Conservation (phyloP, 768 basidiomycete species). For the Russula abietina region DNA sequence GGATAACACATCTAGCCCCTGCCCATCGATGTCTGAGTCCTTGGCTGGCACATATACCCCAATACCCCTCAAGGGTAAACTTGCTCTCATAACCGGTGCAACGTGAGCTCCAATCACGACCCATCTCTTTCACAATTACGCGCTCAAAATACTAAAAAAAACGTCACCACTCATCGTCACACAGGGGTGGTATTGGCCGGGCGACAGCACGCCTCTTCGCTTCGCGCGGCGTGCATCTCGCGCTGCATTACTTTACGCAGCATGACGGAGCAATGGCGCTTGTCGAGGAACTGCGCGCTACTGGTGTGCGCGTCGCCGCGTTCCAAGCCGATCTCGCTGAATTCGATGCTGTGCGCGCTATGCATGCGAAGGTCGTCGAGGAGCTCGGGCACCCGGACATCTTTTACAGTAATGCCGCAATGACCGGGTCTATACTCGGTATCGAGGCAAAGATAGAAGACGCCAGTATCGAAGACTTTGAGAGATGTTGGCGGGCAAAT, state of each 20-base stretch:
- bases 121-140: constrained; percentile 1
- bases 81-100: constrained; percentile 29
- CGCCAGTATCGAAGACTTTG: constrained; percentile 40
- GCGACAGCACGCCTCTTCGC: constrained; percentile 46
- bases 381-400: constrained; percentile 45
- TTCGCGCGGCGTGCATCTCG: constrained; percentile 32
- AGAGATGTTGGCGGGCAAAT: constrained; percentile 44
- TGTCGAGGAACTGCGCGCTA: constrained; percentile 33
- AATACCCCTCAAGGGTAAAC: constrained; percentile 24
- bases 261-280: constrained; percentile 36
- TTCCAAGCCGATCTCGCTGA: constrained; percentile 45
- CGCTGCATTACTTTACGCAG: constrained; percentile 45
- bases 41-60: constrained; percentile 16
- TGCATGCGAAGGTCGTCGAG: constrained; percentile 40
- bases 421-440: constrained; percentile 38
- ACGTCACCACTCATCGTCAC: background rate
- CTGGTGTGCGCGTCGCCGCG: constrained; percentile 37
- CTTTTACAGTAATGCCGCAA: constrained; percentile 48
- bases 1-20: constrained; percentile 1
- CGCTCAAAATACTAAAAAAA: background rate
- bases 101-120: constrained; percentile 19
- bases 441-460: constrained; percentile 42
- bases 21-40: constrained; percentile 14
- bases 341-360: constrained; percentile 41
- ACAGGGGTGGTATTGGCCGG: constrained; percentile 48